Evolutionary conservation across 2,329 filamentous ascomycete species (phyloP), one percentile per base, ranked within the genome.

Genomic region (Fusarium zealandicum): DNA sequence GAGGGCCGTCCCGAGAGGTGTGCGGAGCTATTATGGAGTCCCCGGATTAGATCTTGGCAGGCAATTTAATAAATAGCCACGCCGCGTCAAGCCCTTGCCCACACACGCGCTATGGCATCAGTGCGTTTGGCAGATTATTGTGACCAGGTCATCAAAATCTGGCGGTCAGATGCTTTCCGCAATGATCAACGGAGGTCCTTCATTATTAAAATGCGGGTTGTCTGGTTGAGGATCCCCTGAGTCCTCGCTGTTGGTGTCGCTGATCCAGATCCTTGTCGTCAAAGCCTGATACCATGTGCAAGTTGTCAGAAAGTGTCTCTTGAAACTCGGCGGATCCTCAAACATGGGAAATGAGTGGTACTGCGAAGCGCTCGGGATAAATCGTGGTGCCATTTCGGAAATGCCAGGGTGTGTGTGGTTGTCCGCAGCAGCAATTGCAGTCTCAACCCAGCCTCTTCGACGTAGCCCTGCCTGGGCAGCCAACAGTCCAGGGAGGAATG

Each of bases 21-120:
- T 47, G 55, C 59, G 51, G 59, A 63, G 46, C 47, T 61, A 50
- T 57, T 57, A 63, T 60, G 59, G 59, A 54, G 55, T 57, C 59
- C 42, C 55, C 36, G 38, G 44, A 44, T 48, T 46, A 40, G 43
- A 31, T 45, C 59, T 62, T 60, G 59, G 43, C 59, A 49, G 33
- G 36, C 18, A 45, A 32, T 25, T 32, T 42, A 45, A 36, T 47
- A 28, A 47, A 13, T 46, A 37, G 45, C 59, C 41, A 42, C 42
- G 54, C 39, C 35, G 48, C 31, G 40, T 42, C 41, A 51, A 47
- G 33, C 40, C 51, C 43, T 50, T 46, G 46, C 50, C 31, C 54
- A 31, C 16, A 30, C 32, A 50, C 44, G 51, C 39, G 46, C 44
- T 44, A 30, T 46, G 38, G 30, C 36, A 51, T 41, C 43, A 32